A percentile compares a stretch with the other conserved stretches of the same genome.
Conservation (phyloP, 2,329 filamentous ascomycete genomes). For the Malbranchea zuffiana region DNA sequence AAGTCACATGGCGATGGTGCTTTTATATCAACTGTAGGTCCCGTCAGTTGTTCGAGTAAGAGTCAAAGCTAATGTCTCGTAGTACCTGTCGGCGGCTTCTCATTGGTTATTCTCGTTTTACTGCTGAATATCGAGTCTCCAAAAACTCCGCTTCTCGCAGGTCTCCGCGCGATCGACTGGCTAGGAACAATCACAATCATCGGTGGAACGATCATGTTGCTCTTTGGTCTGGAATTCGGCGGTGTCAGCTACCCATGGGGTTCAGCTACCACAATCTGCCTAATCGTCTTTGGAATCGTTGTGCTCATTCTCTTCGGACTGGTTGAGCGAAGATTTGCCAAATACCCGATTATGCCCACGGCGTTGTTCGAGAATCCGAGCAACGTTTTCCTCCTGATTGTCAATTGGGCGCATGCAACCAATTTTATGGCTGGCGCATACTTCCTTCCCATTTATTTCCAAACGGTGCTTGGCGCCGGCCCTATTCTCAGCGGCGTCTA, state of each 20-base stretch:
- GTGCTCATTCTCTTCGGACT: slow-evolving; percentile 56
- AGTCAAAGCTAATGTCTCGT: slow-evolving; percentile 5
- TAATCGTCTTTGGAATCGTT: slow-evolving; percentile 62
- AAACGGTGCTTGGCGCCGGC: slow-evolving; percentile 57
- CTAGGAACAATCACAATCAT: slow-evolving; percentile 54
- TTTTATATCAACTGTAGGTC: slow-evolving; percentile 48
- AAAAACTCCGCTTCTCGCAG: slow-evolving; percentile 46
- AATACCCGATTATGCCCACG: slow-evolving; percentile 67
- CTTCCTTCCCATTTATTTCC: slow-evolving; percentile 78
- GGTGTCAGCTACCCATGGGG: slow-evolving; percentile 65
- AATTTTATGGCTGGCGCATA: slow-evolving; percentile 70
- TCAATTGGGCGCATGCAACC: slow-evolving; percentile 63
- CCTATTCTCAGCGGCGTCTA: slow-evolving; percentile 66
- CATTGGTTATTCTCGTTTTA: slow-evolving; percentile 48
- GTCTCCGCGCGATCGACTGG: slow-evolving; percentile 54
- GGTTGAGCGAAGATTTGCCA: slow-evolving; percentile 62
- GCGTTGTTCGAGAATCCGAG: slow-evolving; percentile 56
- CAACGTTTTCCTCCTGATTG: slow-evolving; percentile 53
- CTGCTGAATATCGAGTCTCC: slow-evolving; percentile 53
- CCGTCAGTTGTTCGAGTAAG: slow-evolving; percentile 18
- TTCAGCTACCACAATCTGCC: slow-evolving; percentile 62
- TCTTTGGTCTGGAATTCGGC: slow-evolving; percentile 77
- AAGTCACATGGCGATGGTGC: slow-evolving; percentile 46
- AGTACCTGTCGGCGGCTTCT: slow-evolving; percentile 50
- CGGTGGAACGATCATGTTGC: slow-evolving; percentile 71